A percentile compares a stretch with the other conserved stretches of the same genome.
Evolutionary conservation across 208 protist species (phyloP).

Genomic region (Naegleria gruberi): DNA sequence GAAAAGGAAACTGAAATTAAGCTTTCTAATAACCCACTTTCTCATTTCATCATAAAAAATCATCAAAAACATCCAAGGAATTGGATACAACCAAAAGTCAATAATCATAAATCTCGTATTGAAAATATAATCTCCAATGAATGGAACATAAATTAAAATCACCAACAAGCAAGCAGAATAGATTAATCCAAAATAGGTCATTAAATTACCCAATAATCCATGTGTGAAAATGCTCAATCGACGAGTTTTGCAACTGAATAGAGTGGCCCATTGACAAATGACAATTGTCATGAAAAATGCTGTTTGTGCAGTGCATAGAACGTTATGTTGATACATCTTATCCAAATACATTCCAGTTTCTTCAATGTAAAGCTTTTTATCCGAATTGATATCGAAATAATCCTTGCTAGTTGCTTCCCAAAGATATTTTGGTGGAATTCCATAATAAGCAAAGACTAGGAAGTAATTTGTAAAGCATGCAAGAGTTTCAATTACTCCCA

Average conservation of each 20-base stretch:
- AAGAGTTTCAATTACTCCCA: slow-evolving; percentile 50
- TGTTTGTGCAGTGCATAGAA: background rate
- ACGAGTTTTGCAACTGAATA: background rate
- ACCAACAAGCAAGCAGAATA: no score
- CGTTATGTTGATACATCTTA: no score
- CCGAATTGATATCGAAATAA: background rate
- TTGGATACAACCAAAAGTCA: slow-evolving; percentile 29
- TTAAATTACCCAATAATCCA: background rate
- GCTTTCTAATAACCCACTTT: slow-evolving; percentile 36
- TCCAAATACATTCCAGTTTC: background rate
- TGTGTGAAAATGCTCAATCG: background rate
- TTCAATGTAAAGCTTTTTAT: background rate
- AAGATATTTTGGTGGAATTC: slow-evolving; percentile 25
- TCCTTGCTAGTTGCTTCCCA: background rate
- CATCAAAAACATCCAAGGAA: slow-evolving; percentile 42
- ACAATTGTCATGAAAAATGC: background rate
- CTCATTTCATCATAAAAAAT: slow-evolving; percentile 47
- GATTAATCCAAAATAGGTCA: no score
- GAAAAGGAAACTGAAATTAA: background rate
- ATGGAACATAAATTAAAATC: slow-evolving; percentile 31
- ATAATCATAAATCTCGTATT: background rate
- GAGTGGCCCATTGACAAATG: background rate
- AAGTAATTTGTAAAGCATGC: slow-evolving; percentile 55
- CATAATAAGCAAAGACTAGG: slow-evolving; percentile 34
- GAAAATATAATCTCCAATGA: background rate